Percentiles rank a stretch among this genome's conserved stretches.
phyloP scores from a whole-genome alignment of 2,329 filamentous ascomycete genomes.

The Ceratocystis alfenasii region DNA sequence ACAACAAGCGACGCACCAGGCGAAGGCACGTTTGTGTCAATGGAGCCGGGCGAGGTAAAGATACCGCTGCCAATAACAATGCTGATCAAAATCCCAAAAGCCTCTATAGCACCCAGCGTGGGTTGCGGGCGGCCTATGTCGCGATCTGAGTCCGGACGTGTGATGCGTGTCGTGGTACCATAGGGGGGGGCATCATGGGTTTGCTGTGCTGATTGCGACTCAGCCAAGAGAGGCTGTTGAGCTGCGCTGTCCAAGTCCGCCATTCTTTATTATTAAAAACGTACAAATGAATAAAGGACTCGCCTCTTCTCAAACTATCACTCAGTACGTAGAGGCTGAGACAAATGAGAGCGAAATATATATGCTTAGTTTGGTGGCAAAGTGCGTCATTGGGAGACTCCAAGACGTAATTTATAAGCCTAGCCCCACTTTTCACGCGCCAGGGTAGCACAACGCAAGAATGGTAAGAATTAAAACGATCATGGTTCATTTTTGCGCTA shows the following conservation, averaged over 20 bases:
- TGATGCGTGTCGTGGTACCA: not conserved
- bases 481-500: not conserved
- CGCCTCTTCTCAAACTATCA: not conserved
- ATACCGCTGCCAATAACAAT: constrained; percentile 54
- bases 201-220: not conserved
- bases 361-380: not conserved
- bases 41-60: constrained; percentile 51
- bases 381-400: constrained; percentile 1
- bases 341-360: not conserved
- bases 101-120: constrained; percentile 38
- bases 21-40: constrained; percentile 52
- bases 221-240: constrained; percentile 2
- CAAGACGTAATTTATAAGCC: constrained; percentile 12
- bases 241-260: not conserved
- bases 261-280: not conserved
- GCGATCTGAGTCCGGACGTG: not conserved
- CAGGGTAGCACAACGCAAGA: not conserved
- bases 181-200: not conserved
- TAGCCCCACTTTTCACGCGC: not conserved
- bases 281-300: not conserved
- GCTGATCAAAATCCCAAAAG: constrained; percentile 49
- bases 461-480: not conserved
- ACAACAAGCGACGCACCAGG: constrained; percentile 46
- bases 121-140: constrained; percentile 22
- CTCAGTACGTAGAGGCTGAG: not conserved